Evolutionary conservation across 148 eudicot species (phyloP).

Genomic region (Chenopodium album): DNA sequence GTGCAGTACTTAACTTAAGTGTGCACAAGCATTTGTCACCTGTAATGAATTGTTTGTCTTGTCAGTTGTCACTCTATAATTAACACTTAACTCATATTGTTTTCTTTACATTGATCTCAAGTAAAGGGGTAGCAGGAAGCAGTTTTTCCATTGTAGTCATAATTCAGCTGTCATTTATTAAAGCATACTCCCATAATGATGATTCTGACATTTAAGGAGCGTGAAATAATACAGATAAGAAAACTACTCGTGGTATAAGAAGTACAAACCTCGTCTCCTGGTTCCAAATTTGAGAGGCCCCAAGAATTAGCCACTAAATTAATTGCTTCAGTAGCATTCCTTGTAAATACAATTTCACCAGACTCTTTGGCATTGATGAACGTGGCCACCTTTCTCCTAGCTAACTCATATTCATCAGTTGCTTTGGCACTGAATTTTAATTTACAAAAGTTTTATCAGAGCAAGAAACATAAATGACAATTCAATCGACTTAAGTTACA

Average conservation of each 20-base stretch:
- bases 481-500: background rate
- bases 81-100: background rate
- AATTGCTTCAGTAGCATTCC: slow-evolving; percentile 96
- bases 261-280: slow-evolving; percentile 74
- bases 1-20: too few species aligned
- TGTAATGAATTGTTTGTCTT: background rate
- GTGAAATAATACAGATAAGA: background rate
- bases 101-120: background rate
- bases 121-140: background rate
- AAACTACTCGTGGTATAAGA: background rate
- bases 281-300: slow-evolving; percentile 71
- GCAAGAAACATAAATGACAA: background rate
- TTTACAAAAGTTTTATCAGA: slow-evolving; percentile 10
- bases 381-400: slow-evolving; percentile 79
- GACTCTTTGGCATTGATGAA: slow-evolving; percentile 77
- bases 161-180: background rate
- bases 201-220: background rate
- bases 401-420: slow-evolving; percentile 86
- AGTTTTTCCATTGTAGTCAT: background rate
- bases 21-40: background rate
- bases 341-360: slow-evolving; percentile 81
- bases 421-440: slow-evolving; percentile 70
- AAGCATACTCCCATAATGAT: background rate
- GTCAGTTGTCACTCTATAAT: too few species aligned
- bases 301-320: slow-evolving; percentile 91